Evolutionary conservation across 257 asterid genomes (phyloP), one percentile per base, ranked within the genome.

Genomic region (Scutellaria baicalensis): DNA sequence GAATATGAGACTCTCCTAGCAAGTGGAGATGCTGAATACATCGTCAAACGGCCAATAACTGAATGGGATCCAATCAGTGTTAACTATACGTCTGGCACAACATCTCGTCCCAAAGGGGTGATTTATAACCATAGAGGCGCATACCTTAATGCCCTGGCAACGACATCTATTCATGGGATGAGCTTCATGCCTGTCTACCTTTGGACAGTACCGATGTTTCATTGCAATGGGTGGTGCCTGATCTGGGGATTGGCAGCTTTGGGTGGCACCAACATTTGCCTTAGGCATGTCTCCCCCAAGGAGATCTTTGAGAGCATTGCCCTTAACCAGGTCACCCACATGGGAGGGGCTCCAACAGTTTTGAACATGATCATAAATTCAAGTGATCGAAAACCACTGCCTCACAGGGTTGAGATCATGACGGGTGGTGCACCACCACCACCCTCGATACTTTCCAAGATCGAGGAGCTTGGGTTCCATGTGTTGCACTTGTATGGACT

Each of bases 171-270:
- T n/a, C 86, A 85, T 9, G 86, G 81, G 7, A 83, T 85, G 88
- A 21, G 18, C 60, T 18, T 72, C 3, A 23, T 49, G 73, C 86
- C 91, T 0, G 77, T 79, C 70, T 83, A 85, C 75, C 83, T 85
- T 2, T 85, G 91, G 91, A 85, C 91, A 0, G 91, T 83, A 17
- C 91, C 91, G 0, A 85, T 78, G 91, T 85, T 85, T 49, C 91
- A 85, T 68, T 85, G 91, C 72, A 85, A 85, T 6, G 91, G 84
- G 9, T 85, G 91, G 91, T 85, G 91, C 65, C 80, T 85, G 8
- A 40, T 62, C 6, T 85, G 91, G 88, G 91, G 86, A 6, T 21
- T 85, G 72, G 91, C 91, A 1, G 91, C 88, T 16, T 36, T 85
- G 9, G 91, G 91, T 31, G 91, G 91, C 20, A 85, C 88, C n/a